Evolutionary conservation across 2,329 filamentous ascomycete species (phyloP).

Genomic region (Diaporthe sp.): DNA sequence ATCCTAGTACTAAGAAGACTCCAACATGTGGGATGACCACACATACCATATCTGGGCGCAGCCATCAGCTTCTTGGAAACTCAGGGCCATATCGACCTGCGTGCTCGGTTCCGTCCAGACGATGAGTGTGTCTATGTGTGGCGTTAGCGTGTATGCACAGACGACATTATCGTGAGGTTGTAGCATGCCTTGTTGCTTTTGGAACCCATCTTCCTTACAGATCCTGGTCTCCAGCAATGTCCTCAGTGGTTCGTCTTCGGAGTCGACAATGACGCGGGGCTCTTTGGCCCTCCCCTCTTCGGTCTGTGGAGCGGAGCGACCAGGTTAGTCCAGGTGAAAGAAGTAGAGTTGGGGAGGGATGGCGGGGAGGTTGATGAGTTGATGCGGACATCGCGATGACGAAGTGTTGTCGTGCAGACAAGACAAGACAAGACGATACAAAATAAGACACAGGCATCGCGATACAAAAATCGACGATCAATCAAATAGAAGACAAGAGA

Average conservation of each 20-base stretch:
- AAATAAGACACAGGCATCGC: background rate
- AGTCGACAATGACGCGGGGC: constrained; percentile 89
- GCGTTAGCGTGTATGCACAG: constrained; percentile 42
- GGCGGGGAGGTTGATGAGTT: background rate
- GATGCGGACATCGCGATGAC: background rate
- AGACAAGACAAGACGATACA: background rate
- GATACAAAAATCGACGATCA: background rate
- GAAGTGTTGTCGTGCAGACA: background rate
- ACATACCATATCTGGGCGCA: constrained; percentile 90
- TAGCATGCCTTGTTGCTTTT: constrained; percentile 91
- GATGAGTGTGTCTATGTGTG: constrained; percentile 84
- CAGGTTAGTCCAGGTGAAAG: constrained; percentile 38
- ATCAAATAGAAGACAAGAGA: background rate
- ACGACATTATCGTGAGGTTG: constrained; percentile 34
- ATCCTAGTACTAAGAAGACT: background rate
- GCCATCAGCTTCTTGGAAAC: constrained; percentile 96
- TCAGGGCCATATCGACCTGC: constrained; percentile 95
- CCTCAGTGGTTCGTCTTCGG: constrained; percentile 88
- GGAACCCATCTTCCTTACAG: constrained; percentile 93
- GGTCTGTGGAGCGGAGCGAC: constrained; percentile 50
- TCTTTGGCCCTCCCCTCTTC: constrained; percentile 76
- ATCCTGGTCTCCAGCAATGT: constrained; percentile 90
- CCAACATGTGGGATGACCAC: background rate
- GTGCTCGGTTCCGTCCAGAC: constrained; percentile 92
- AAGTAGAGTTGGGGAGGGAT: background rate